These are phyloP conservation scores for Fraxinus cuspidata DNA, from an alignment of 257 asterid genomes.

Conservation along the genomic window DNA sequence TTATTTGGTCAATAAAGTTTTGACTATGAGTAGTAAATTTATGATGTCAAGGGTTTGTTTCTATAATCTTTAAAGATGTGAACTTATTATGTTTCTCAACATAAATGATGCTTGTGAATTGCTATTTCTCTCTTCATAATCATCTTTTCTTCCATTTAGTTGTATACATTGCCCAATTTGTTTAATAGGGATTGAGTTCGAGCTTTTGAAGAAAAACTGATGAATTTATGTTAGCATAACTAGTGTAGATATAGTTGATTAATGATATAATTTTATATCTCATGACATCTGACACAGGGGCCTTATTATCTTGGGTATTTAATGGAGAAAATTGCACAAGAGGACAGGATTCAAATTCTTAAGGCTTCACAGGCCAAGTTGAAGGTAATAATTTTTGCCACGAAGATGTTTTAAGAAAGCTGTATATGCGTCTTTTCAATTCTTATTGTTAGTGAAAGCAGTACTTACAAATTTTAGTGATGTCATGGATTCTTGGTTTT, in stretches of 20 bases:
- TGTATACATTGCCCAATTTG: background rate
- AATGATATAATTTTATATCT: background rate
- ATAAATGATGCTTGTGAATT: constrained; percentile 1
- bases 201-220: background rate
- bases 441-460: background rate
- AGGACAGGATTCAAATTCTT: constrained; percentile 69
- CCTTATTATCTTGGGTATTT: constrained; percentile 83
- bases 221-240: background rate
- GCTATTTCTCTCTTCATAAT: background rate
- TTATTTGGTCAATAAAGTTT: background rate
- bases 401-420: background rate
- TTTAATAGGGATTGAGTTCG: background rate
- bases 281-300: constrained; percentile 53
- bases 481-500: constrained; percentile 20
- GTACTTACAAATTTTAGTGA: constrained; percentile 10
- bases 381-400: constrained; percentile 52
- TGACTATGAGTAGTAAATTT: background rate
- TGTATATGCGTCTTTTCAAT: background rate
- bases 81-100: background rate
- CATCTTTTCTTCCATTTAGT: background rate
- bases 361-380: constrained; percentile 73
- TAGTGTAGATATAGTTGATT: background rate
- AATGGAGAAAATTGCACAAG: constrained; percentile 62
- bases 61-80: constrained; percentile 1
- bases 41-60: background rate